Base-by-base conservation (phyloP, 2,329 filamentous ascomycete genomes). In the Hypoxylon rubiginosum region DNA sequence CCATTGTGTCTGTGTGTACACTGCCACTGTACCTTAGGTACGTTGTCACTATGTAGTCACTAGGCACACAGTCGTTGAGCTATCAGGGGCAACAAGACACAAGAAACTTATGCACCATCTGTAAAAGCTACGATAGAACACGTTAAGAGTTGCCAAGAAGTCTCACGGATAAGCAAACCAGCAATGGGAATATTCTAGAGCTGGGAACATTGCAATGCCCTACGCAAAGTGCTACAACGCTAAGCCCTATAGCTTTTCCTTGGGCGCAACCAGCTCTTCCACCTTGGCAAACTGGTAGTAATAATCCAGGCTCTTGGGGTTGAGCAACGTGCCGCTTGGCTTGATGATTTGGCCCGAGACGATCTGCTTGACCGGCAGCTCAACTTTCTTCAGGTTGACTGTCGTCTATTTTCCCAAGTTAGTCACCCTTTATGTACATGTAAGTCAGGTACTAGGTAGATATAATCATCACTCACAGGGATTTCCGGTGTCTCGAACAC, bases 311-410 rank as follows among this genome's bases (percentile, higher is more conserved):
- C 91, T 92, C 73, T 91, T 80, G 0, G 92, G 92, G 73, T 97
- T 96, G 57, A 91, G 79, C 73, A 96, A 78, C 3, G 92, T 95
- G 1, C 92, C 92, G 52, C 90, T 92, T 0, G 92, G 87, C 78
- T 91, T 93, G 75, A 96, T 87, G 24, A 81, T 86, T 71, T 89
- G 88, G 0, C 92, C 92, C 0, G 88, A 93, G 0, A 96, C 90
- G 68, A 96, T 96, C 74, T 92, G 90, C 80, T 96, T 96, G 30
- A 96, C 91, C 0, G 92, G 92, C 56, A 96, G 73, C 77, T 96
- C 92, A 3, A 96, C 92, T 78, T 96, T 96, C 77, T 96, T 96
- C 53, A 92, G 79, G 75, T 95, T 96, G 67, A 96, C 89, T 0
- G 92, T 96, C 0, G 90, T 92, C 89, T 93, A n/a, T n/a, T n/a